Evolutionary conservation across 208 protist genomes (phyloP).

Genomic region (Naegleria lovaniensis): DNA sequence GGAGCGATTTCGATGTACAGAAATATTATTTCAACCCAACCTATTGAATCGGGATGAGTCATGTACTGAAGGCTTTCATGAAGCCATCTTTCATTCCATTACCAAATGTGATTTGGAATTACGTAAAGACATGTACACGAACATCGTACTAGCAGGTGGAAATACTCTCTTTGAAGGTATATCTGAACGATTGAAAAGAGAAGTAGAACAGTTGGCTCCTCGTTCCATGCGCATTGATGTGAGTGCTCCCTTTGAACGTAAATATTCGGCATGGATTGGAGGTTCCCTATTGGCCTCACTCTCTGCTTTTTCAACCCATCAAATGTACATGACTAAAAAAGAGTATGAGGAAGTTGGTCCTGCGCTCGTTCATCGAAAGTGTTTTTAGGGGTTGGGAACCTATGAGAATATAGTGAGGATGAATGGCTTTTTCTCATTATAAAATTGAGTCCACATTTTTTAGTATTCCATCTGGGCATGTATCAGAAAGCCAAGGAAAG

Average conservation of each 20-base stretch:
- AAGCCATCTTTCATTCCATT: conserved; percentile 35
- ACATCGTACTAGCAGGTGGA: conserved; percentile 87
- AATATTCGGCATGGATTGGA: conserved; percentile 97
- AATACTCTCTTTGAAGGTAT: conserved; percentile 92
- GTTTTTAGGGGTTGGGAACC: no score
- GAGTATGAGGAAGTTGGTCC: no score
- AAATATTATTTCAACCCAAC: conserved; percentile 36
- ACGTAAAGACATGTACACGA: conserved; percentile 62
- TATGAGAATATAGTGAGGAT: no score
- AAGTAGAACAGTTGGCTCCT: conserved; percentile 82
- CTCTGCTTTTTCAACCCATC: conserved; percentile 68
- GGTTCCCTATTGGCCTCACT: conserved; percentile 90
- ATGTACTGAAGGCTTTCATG: conserved; percentile 15
- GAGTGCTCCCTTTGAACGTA: conserved; percentile 76
- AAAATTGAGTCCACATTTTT: no score
- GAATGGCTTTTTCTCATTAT: no score
- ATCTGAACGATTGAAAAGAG: conserved; percentile 90
- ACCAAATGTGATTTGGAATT: conserved; percentile 22
- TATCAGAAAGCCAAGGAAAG: no score
- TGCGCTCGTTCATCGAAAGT: no score
- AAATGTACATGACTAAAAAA: conserved; percentile 80
- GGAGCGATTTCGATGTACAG: conserved; percentile 32
- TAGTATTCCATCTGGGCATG: no score
- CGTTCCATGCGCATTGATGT: conserved; percentile 87
- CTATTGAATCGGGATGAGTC: conserved; percentile 13